phyloP scores from a whole-genome alignment of 2,329 filamentous ascomycete genomes.

The Fusarium sp. region DNA sequence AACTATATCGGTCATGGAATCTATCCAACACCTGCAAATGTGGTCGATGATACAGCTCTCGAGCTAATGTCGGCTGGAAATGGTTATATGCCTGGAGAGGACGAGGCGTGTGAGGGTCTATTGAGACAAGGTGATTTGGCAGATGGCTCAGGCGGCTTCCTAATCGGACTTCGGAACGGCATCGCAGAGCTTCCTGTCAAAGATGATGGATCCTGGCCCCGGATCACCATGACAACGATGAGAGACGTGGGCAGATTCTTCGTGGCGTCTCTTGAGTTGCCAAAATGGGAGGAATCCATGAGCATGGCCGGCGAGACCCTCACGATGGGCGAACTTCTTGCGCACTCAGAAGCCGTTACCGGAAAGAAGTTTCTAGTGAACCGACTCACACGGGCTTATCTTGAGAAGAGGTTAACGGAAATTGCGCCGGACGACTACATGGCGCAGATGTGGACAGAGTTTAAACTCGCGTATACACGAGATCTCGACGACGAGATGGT shows the following conservation, averaged over 20 bases:
- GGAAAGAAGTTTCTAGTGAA: background rate
- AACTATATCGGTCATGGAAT: background rate
- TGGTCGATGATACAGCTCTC: background rate
- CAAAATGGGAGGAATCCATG: background rate
- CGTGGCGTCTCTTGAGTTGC: background rate
- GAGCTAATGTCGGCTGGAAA: background rate
- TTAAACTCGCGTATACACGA: background rate
- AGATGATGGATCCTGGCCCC: background rate
- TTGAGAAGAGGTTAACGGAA: background rate
- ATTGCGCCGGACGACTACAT: background rate
- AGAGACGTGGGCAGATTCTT: background rate
- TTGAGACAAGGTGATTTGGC: background rate
- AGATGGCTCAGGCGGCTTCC: background rate
- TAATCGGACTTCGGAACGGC: background rate
- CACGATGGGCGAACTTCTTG: background rate
- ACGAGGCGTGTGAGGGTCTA: background rate
- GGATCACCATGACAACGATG: background rate
- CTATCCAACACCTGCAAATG: background rate
- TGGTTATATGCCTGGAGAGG: background rate
- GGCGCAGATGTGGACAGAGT: background rate
- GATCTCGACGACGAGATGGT: background rate
- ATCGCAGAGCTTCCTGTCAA: background rate
- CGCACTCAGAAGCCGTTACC: background rate
- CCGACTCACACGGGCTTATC: background rate
- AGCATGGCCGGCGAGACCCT: background rate